Evolutionary conservation across 805 yeast species (phyloP).

Genomic region (Ogataea wickerhamii): DNA sequence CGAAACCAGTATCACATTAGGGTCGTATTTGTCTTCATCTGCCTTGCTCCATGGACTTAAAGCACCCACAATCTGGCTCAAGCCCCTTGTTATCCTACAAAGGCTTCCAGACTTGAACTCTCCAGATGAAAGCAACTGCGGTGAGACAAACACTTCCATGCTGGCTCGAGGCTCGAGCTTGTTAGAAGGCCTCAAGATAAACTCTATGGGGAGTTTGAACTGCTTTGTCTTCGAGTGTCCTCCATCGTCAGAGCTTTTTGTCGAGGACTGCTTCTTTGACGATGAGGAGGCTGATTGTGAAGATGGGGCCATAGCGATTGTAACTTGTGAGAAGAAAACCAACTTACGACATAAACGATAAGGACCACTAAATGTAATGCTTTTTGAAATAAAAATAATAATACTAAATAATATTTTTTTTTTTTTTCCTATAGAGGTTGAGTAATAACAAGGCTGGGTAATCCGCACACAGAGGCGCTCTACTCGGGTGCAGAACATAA

Average conservation of each 20-base stretch:
- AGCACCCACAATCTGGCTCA: constrained; percentile 17
- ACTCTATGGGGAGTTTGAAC: constrained; percentile 27
- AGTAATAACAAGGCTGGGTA: too few relatives aligned
- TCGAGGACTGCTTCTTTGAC: constrained; percentile 7
- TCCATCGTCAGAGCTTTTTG: constrained; percentile 12
- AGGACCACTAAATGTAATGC: too few relatives aligned
- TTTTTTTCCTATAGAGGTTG: too few relatives aligned
- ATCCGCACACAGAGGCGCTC: too few relatives aligned
- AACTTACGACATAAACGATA: too few relatives aligned
- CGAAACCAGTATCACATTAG: constrained; percentile 27
- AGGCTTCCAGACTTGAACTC: constrained; percentile 26
- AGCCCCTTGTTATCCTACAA: constrained; percentile 26
- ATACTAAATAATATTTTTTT: too few relatives aligned
- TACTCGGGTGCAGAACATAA: too few relatives aligned
- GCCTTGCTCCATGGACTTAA: constrained; percentile 21
- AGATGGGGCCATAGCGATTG: neutral
- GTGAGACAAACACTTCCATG: constrained; percentile 25
- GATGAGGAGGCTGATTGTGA: neutral
- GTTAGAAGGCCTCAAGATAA: constrained; percentile 27
- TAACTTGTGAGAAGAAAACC: too few relatives aligned
- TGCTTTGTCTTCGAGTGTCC: constrained; percentile 9
- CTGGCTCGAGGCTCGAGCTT: constrained; percentile 7
- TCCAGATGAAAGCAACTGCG: constrained; percentile 15
- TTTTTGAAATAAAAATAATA: too few relatives aligned
- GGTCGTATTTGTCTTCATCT: constrained; percentile 24